Evolutionary conservation across 169 alveolate genomes (phyloP).

Genomic region (Plasmodium relictum): DNA sequence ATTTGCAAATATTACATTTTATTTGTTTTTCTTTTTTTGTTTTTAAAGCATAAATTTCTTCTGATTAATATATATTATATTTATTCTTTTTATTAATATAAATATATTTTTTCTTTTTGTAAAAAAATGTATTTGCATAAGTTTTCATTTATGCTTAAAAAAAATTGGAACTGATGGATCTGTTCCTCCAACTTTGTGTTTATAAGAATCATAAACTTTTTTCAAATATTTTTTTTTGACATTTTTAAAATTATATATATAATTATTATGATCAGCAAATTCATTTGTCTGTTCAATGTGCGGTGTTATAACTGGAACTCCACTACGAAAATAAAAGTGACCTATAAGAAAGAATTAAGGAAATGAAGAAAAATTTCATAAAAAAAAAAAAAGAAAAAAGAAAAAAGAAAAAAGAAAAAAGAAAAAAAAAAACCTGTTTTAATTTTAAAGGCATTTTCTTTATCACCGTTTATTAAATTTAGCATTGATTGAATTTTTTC

Average conservation of each 20-base stretch:
- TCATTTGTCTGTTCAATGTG: constrained; percentile 74
- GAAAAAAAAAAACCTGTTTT: constrained; percentile 78
- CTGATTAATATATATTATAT: neutral
- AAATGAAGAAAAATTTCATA: neutral
- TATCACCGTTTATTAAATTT: constrained; percentile 68
- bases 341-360: constrained; percentile 17
- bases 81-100: neutral
- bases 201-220: constrained; percentile 74
- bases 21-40: too few relatives aligned
- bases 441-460: constrained; percentile 77
- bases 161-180: constrained; percentile 76
- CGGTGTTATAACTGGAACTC: constrained; percentile 76
- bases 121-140: neutral
- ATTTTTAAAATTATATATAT: constrained; percentile 63
- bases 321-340: constrained; percentile 66
- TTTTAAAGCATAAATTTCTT: too few relatives aligned
- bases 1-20: too few relatives aligned
- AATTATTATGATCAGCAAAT: constrained; percentile 75
- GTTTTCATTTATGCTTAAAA: constrained; percentile 51
- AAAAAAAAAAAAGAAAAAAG: neutral
- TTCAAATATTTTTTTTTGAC: constrained; percentile 54
- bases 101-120: neutral
- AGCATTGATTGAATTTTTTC: constrained; percentile 77
- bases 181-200: constrained; percentile 77
- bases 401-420: neutral